These are phyloP conservation scores for Spencermartinsiella europaea DNA, from an alignment of 805 yeast species.

Conservation along the genomic window DNA sequence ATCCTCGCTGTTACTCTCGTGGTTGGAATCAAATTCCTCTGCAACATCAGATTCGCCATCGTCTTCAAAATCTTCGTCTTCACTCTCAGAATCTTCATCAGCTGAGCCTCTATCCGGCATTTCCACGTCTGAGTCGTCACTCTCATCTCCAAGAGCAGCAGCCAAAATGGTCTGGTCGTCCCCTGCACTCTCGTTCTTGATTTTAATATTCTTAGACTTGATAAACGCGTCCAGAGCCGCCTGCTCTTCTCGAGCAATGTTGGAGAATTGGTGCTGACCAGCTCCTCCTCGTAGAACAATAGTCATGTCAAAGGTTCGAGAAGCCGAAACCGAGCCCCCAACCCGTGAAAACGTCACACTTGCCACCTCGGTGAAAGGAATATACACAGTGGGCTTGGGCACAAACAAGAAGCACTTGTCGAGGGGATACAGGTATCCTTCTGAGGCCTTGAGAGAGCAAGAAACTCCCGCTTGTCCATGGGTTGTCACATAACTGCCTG, in stretches of 20 bases:
- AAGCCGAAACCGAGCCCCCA: slow-evolving; percentile 66
- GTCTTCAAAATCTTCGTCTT: slow-evolving; percentile 78
- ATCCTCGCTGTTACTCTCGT: slow-evolving; percentile 28
- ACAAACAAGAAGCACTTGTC: slow-evolving; percentile 88
- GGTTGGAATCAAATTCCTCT: slow-evolving; percentile 79
- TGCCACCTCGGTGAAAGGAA: slow-evolving; percentile 78
- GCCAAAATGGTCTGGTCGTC: slow-evolving; percentile 79
- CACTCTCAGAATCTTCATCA: slow-evolving; percentile 63
- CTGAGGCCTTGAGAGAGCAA: slow-evolving; percentile 91
- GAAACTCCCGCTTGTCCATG: slow-evolving; percentile 80
- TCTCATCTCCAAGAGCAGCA: slow-evolving; percentile 62
- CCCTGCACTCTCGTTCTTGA: slow-evolving; percentile 85
- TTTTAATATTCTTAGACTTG: slow-evolving; percentile 68
- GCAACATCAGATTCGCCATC: slow-evolving; percentile 62
- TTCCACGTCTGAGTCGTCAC: slow-evolving; percentile 46
- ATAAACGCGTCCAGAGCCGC: slow-evolving; percentile 68
- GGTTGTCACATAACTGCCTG: slow-evolving; percentile 74
- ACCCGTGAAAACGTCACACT: slow-evolving; percentile 82
- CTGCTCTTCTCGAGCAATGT: slow-evolving; percentile 87
- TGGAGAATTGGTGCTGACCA: slow-evolving; percentile 77
- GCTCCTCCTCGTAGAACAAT: slow-evolving; percentile 60
- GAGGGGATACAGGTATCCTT: slow-evolving; percentile 88
- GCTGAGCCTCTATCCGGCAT: slow-evolving; percentile 62
- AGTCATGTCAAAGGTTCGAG: slow-evolving; percentile 91
- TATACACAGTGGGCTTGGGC: slow-evolving; percentile 89